phyloP scores from a whole-genome alignment of 805 yeast species.

The Isabelozyma gotoi region DNA sequence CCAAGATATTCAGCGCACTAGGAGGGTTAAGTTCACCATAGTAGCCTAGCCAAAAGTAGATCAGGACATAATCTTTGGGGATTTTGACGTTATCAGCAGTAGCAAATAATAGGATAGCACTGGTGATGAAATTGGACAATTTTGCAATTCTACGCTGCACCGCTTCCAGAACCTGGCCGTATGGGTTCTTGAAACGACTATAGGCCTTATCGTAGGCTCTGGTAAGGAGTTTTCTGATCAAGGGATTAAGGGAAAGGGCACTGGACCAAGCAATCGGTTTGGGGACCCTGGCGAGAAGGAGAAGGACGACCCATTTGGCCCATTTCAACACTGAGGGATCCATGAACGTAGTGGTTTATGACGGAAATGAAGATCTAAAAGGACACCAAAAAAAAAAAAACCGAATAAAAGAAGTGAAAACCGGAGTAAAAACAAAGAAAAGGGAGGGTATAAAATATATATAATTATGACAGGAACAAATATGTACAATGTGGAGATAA shows the following conservation, averaged over 20 bases:
- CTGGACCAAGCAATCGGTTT: slow-evolving; percentile 27
- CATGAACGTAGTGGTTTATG: neutral
- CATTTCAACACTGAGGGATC: slow-evolving; percentile 17
- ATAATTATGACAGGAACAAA: neutral
- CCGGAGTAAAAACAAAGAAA: neutral
- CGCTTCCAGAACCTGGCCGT: slow-evolving; percentile 3
- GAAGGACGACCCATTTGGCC: slow-evolving; percentile 25
- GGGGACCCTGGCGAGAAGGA: slow-evolving; percentile 21
- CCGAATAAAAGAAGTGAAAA: neutral
- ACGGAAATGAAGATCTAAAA: neutral
- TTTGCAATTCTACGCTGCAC: slow-evolving; percentile 13
- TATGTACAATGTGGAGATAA: neutral
- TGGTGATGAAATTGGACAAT: slow-evolving; percentile 23
- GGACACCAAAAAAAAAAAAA: neutral
- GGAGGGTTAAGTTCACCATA: slow-evolving; percentile 33
- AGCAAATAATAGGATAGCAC: slow-evolving; percentile 25
- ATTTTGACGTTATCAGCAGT: slow-evolving; percentile 20
- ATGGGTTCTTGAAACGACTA: neutral
- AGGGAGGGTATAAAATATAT: neutral
- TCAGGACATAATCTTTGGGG: slow-evolving; percentile 38
- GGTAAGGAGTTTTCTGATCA: slow-evolving; percentile 14
- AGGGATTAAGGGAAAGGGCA: slow-evolving; percentile 33
- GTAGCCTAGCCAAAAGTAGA: slow-evolving; percentile 32
- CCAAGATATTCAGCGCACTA: slow-evolving; percentile 24
- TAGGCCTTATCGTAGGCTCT: neutral